phyloP scores from a whole-genome alignment of 140 eudicot genomes.

The Bidens hawaiensis region DNA sequence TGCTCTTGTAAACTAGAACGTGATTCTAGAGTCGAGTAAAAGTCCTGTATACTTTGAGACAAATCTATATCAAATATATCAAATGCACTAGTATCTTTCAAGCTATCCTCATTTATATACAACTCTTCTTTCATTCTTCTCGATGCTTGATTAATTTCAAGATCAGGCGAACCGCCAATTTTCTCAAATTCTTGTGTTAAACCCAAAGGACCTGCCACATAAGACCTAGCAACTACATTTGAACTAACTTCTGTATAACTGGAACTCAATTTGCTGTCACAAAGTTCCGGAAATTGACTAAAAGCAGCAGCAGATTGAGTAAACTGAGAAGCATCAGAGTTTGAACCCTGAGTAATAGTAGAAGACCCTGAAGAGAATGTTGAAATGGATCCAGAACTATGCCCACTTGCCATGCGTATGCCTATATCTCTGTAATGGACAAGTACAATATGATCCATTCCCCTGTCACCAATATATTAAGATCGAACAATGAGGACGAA shows the following conservation, averaged over 20 bases:
- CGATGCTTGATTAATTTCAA: constrained; percentile 54
- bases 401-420: constrained; percentile 60
- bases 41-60: constrained; percentile 33
- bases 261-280: constrained; percentile 59
- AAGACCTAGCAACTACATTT: constrained; percentile 36
- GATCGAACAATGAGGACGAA: not conserved
- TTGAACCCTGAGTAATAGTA: constrained; percentile 52
- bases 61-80: constrained; percentile 30
- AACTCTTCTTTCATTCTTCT: constrained; percentile 67
- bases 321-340: constrained; percentile 42
- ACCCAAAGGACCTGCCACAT: constrained; percentile 35
- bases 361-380: constrained; percentile 48
- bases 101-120: constrained; percentile 54
- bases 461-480: constrained; percentile 42
- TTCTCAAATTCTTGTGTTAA: constrained; percentile 31
- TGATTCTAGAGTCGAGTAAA: constrained; percentile 46
- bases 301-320: constrained; percentile 38
- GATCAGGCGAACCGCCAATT: constrained; percentile 29
- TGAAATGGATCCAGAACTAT: constrained; percentile 39
- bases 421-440: constrained; percentile 92
- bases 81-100: constrained; percentile 32
- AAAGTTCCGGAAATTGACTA: constrained; percentile 45
- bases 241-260: constrained; percentile 66
- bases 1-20: constrained; percentile 51
- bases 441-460: constrained; percentile 88